phyloP scores from a whole-genome alignment of 768 basidiomycete species.

The Nidularia pulvinata region DNA sequence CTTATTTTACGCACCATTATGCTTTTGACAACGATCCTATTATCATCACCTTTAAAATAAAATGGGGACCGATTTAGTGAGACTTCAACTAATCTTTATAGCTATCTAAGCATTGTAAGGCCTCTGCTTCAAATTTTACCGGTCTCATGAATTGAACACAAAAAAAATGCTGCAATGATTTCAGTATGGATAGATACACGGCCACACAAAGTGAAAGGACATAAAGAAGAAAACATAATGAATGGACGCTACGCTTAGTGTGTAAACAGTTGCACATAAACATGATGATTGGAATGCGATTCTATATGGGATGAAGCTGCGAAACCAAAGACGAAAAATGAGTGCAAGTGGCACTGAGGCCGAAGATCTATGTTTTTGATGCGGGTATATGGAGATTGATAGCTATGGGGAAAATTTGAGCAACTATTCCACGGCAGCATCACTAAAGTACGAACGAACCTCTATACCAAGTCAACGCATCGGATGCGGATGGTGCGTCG shows the following conservation, averaged over 20 bases:
- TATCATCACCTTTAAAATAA: too few species aligned
- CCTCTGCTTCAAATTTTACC: too few species aligned
- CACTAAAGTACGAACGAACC: conserved; percentile 47
- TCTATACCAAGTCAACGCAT: conserved; percentile 90
- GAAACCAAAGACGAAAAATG: conserved; percentile 14
- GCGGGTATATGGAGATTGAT: conserved; percentile 90
- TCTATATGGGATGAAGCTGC: conserved; percentile 5
- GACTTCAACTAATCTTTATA: too few species aligned
- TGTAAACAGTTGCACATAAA: conserved; percentile 10
- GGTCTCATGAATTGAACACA: too few species aligned
- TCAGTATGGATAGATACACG: conserved; percentile 5
- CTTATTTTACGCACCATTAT: too few species aligned
- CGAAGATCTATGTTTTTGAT: conserved; percentile 60
- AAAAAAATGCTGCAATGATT: conserved; percentile 3
- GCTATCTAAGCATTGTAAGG: too few species aligned
- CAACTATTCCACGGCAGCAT: conserved; percentile 3
- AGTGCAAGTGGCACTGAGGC: neutral
- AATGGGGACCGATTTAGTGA: too few species aligned
- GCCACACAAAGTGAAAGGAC: conserved; percentile 1
- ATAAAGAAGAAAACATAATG: neutral
- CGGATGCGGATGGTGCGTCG: conserved; percentile 80
- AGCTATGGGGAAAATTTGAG: conserved; percentile 40
- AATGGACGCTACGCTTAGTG: conserved; percentile 6
- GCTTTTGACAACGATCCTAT: too few species aligned
- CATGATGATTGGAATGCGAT: conserved; percentile 15